Percentiles rank a stretch among this genome's conserved stretches.
Conservation (phyloP, 2,329 filamentous ascomycete species). For the Diatrype stigma region DNA sequence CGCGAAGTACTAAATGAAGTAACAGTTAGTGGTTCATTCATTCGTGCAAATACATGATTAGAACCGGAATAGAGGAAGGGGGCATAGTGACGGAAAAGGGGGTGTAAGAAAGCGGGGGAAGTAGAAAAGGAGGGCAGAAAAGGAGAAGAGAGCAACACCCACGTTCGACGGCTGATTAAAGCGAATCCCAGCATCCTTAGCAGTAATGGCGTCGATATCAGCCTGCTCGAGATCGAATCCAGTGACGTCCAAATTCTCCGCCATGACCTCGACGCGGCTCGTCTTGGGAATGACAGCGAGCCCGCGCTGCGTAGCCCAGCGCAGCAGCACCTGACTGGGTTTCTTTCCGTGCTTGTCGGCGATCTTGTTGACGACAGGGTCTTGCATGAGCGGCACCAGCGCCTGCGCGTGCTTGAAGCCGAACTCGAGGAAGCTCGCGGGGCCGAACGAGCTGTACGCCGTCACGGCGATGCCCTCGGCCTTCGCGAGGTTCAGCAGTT, state of each 20-base stretch:
- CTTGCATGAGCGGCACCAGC: conserved; percentile 66
- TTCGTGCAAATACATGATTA: too few species aligned
- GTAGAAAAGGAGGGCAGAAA: conserved; percentile 13
- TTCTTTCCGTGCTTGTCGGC: conserved; percentile 68
- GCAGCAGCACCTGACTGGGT: conserved; percentile 74
- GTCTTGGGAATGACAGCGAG: conserved; percentile 82
- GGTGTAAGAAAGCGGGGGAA: too few species aligned
- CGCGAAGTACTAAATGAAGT: conserved; percentile 45
- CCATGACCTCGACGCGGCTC: conserved; percentile 47
- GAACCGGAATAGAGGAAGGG: too few species aligned
- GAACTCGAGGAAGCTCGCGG: conserved; percentile 74
- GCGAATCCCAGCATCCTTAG: conserved; percentile 61
- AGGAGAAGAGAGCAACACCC: conserved; percentile 31
- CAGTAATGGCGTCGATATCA: conserved; percentile 64
- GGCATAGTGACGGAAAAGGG: too few species aligned
- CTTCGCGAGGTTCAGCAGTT: conserved; percentile 66
- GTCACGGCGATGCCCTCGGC: conserved; percentile 69
- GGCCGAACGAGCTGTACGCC: conserved; percentile 81
- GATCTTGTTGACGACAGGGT: conserved; percentile 59
- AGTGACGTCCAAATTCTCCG: conserved; percentile 63
- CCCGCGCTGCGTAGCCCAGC: conserved; percentile 81
- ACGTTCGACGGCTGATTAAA: conserved; percentile 76
- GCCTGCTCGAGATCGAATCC: conserved; percentile 61
- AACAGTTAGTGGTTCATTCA: not conserved
- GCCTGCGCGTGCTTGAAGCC: conserved; percentile 64